Evolutionary conservation across 768 basidiomycete genomes (phyloP).

Genomic region (Pilatotrama ljubarskyi): DNA sequence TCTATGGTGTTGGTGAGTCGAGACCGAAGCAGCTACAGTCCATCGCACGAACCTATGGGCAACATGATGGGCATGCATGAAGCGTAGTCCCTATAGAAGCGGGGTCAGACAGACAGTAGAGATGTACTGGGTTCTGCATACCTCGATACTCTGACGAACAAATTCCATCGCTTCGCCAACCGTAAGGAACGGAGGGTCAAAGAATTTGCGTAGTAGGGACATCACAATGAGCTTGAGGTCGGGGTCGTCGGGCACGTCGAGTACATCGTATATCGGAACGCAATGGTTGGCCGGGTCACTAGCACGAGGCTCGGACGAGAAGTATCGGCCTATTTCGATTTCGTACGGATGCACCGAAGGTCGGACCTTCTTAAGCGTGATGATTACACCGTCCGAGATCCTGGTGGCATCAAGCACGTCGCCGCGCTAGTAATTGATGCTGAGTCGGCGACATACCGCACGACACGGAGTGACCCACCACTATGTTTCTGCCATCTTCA

Average conservation of each 20-base stretch:
- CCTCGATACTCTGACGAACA: conserved; percentile 37
- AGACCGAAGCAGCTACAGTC: conserved; percentile 1
- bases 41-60: neutral
- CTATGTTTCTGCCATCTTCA: conserved; percentile 7
- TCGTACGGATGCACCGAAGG: conserved; percentile 21
- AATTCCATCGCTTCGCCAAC: conserved; percentile 39
- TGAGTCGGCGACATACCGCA: neutral
- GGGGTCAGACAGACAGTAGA: too few species aligned
- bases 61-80: neutral
- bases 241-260: conserved; percentile 14
- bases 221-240: conserved; percentile 30
- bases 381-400: conserved; percentile 16
- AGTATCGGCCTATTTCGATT: conserved; percentile 2
- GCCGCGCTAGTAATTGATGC: neutral
- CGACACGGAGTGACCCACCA: neutral
- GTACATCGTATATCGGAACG: conserved; percentile 24
- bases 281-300: conserved; percentile 28
- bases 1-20: neutral
- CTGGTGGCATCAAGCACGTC: conserved; percentile 24
- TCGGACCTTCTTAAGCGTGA: conserved; percentile 21
- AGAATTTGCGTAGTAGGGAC: conserved; percentile 31
- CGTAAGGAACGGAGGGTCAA: conserved; percentile 33
- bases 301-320: conserved; percentile 4
- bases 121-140: too few species aligned
- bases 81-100: neutral